Conservation (phyloP, 2,329 filamentous ascomycete species). For the Plenodomus biglobosus region DNA sequence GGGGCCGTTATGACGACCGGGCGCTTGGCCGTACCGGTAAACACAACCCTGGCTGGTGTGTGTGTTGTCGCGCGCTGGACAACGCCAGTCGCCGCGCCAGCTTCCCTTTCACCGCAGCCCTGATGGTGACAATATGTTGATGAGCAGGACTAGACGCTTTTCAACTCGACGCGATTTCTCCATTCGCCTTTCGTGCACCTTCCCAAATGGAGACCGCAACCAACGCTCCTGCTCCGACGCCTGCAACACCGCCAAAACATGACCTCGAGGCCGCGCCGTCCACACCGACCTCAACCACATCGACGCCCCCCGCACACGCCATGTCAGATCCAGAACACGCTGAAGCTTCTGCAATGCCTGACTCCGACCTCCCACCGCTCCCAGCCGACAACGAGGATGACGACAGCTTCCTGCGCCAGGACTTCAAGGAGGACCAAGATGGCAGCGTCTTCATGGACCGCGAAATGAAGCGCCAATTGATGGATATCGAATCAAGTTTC, state of each 20-base stretch:
- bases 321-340: conserved; percentile 35
- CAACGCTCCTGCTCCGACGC: conserved; percentile 24
- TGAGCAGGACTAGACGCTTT: conserved; percentile 12
- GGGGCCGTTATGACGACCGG: conserved; percentile 3
- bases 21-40: conserved; percentile 16
- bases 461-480: conserved; percentile 61
- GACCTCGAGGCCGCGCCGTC: conserved; percentile 9
- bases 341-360: conserved; percentile 36
- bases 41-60: conserved; percentile 7
- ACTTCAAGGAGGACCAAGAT: conserved; percentile 39
- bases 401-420: conserved; percentile 43
- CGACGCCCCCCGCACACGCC: conserved; percentile 13
- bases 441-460: conserved; percentile 55
- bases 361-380: conserved; percentile 46
- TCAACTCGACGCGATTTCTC: conserved; percentile 17
- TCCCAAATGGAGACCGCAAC: conserved; percentile 26
- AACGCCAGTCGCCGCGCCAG: conserved; percentile 6
- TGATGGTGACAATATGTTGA: conserved; percentile 26
- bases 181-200: conserved; percentile 18
- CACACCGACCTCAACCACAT: conserved; percentile 18
- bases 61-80: conserved; percentile 20
- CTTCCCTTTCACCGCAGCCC: conserved; percentile 9
- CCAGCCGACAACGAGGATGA: conserved; percentile 40
- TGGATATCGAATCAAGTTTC: conserved; percentile 66
- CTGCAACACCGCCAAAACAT: conserved; percentile 30